Conservation (phyloP, 352 stramenopile species). For the Phytophthora syringae region DNA sequence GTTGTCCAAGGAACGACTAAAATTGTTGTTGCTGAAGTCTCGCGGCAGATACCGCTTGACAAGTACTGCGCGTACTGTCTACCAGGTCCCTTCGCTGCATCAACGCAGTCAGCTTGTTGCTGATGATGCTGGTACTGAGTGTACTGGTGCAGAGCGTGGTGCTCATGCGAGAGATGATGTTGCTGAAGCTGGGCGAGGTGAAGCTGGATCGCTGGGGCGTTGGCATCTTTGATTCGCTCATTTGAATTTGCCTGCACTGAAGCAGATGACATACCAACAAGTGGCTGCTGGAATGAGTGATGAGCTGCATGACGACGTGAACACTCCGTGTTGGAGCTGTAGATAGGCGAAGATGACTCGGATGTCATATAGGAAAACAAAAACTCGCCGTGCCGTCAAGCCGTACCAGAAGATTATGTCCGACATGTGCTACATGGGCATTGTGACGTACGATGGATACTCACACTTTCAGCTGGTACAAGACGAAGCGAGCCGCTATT, state of each 20-base stretch:
- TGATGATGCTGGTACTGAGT: background rate
- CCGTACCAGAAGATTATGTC: no score
- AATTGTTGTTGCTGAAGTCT: conserved; percentile 3
- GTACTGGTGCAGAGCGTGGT: background rate
- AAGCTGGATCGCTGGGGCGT: background rate
- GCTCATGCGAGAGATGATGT: no score
- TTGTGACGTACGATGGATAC: conserved; percentile 13
- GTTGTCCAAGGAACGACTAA: background rate
- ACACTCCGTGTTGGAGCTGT: conserved; percentile 6
- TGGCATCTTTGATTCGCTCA: conserved; percentile 13
- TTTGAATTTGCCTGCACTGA: background rate
- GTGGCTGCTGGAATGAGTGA: background rate
- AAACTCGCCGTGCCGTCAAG: background rate
- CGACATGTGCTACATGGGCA: conserved; percentile 12
- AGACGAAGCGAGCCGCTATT: conserved; percentile 8
- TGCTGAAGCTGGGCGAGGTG: background rate
- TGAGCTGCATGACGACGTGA: background rate
- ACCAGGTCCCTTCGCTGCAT: background rate
- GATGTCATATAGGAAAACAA: conserved; percentile 18
- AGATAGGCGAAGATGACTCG: conserved; percentile 1
- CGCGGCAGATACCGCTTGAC: conserved; percentile 2
- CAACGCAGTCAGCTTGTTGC: background rate
- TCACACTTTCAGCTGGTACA: conserved; percentile 17
- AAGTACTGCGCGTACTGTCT: background rate
- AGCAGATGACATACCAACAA: conserved; percentile 9